Conservation (phyloP, 192 early-diverging fungal genomes). For the Coemansia sp. region DNA sequence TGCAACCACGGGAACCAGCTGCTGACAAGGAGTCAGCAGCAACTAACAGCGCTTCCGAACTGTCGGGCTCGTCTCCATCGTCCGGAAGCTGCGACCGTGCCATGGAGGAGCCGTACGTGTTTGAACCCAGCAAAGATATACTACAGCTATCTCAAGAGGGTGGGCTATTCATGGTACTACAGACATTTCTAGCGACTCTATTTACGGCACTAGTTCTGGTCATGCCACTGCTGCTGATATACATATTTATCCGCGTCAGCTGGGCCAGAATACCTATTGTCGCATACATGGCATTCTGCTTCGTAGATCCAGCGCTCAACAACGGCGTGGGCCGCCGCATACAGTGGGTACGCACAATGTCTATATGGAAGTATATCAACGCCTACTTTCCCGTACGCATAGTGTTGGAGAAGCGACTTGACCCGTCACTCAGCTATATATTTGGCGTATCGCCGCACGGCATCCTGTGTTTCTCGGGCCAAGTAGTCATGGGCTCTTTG, state of each 20-base stretch:
- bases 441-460: constrained; percentile 93
- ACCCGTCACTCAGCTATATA: constrained; percentile 85
- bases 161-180: constrained; percentile 28
- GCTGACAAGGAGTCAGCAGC: background rate
- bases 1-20: background rate
- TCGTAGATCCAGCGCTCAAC: constrained; percentile 40
- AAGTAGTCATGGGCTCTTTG: constrained; percentile 82
- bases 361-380: constrained; percentile 77
- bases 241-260: constrained; percentile 26
- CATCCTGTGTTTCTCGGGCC: constrained; percentile 83
- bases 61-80: background rate
- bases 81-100: background rate
- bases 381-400: constrained; percentile 82
- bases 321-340: constrained; percentile 62
- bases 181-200: constrained; percentile 30
- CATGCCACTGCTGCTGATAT: constrained; percentile 28
- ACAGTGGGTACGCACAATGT: constrained; percentile 58
- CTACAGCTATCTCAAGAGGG: constrained; percentile 32
- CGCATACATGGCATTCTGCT: constrained; percentile 46
- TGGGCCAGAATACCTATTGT: constrained; percentile 40
- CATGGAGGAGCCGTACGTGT: constrained; percentile 33
- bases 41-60: background rate
- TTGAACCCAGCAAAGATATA: constrained; percentile 45
- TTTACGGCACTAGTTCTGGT: constrained; percentile 42
- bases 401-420: constrained; percentile 80